Evolutionary conservation across 2,329 filamentous ascomycete species (phyloP).

Genomic region (Aspergillus felis): DNA sequence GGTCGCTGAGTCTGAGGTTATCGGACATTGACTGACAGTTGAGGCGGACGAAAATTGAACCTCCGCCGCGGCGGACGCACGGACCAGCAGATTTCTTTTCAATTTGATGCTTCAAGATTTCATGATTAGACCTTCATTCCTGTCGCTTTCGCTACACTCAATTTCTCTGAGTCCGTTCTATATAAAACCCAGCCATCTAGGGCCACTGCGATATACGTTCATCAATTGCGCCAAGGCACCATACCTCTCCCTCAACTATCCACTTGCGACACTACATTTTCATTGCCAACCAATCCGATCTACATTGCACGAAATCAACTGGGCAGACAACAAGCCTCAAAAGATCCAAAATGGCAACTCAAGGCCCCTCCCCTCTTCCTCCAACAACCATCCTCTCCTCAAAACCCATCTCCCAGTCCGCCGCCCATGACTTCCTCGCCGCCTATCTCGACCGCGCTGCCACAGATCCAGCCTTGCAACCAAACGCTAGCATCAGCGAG

Average conservation of each 20-base stretch:
- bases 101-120: not conserved
- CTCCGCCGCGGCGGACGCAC: conserved; percentile 28
- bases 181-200: not conserved
- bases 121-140: conserved; percentile 6
- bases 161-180: not conserved
- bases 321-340: not conserved
- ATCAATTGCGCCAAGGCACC: not conserved
- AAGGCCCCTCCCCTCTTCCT: conserved; percentile 35
- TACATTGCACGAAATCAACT: not conserved
- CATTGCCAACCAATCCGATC: not conserved
- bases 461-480: conserved; percentile 41
- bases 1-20: not conserved
- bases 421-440: conserved; percentile 40
- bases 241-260: not conserved
- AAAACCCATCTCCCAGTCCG: conserved; percentile 33
- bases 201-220: not conserved
- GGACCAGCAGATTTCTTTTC: conserved; percentile 20
- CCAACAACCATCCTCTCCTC: conserved; percentile 36
- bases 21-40: conserved; percentile 13
- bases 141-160: not conserved
- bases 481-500: conserved; percentile 42
- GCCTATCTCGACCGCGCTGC: conserved; percentile 41
- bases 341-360: conserved; percentile 30
- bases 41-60: conserved; percentile 31
- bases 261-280: not conserved